These are phyloP conservation scores for Suhomyces wounanorum DNA, from an alignment of 1,139 yeast species.

Conservation along the genomic window DNA sequence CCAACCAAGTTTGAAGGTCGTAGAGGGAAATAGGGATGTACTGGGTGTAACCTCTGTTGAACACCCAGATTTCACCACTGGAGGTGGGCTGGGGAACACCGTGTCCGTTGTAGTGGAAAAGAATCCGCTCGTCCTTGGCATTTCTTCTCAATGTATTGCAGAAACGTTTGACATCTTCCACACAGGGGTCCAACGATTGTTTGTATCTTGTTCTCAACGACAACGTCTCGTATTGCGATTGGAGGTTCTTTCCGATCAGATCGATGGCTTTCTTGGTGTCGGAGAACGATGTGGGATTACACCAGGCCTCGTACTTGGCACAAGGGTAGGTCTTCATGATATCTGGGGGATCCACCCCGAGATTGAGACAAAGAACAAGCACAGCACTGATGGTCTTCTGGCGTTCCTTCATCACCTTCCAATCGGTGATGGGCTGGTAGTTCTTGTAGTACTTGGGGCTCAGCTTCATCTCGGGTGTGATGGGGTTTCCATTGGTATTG, in stretches of 20 bases:
- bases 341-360: constrained; percentile 98
- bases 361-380: constrained; percentile 80
- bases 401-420: constrained; percentile 89
- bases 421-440: constrained; percentile 76
- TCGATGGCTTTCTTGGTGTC: constrained; percentile 93
- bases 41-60: constrained; percentile 94
- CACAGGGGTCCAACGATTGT: constrained; percentile 90
- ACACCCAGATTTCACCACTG: constrained; percentile 99
- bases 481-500: constrained; percentile 85
- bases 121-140: constrained; percentile 86
- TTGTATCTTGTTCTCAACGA: constrained; percentile 87
- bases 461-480: constrained; percentile 54
- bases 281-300: constrained; percentile 80
- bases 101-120: constrained; percentile 96
- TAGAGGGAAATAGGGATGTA: constrained; percentile 93
- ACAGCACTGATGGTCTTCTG: constrained; percentile 97
- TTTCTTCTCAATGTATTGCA: constrained; percentile 86
- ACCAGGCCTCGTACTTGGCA: constrained; percentile 91
- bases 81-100: constrained; percentile 98
- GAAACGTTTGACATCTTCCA: constrained; percentile 91
- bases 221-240: constrained; percentile 84
- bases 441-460: constrained; percentile 46
- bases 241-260: constrained; percentile 84
- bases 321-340: constrained; percentile 92
- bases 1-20: constrained; percentile 95